Conservation (phyloP, 1,139 yeast genomes). For the Kodamaea suecica region DNA sequence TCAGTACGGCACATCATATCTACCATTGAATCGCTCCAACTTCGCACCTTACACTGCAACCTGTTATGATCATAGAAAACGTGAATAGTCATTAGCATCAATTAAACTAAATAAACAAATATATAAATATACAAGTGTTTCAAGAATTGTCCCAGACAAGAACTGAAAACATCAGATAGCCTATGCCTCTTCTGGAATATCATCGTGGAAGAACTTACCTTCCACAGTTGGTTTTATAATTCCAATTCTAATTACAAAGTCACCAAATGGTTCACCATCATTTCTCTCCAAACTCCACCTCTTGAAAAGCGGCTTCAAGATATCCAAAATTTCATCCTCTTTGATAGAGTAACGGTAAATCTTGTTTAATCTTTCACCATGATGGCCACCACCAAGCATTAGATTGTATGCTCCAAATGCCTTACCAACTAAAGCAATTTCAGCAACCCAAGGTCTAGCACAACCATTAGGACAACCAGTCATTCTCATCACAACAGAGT, state of each 20-base stretch:
- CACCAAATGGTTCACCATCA: constrained; percentile 95
- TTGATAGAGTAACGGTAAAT: constrained; percentile 83
- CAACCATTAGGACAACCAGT: constrained; percentile 99
- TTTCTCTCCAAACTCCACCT: constrained; percentile 90
- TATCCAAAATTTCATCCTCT: constrained; percentile 81
- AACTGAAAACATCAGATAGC: not conserved
- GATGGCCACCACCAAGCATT: constrained; percentile 95
- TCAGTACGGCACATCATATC: too few species aligned
- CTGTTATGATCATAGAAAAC: too few species aligned
- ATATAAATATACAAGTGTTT: not conserved
- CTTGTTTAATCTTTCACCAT: constrained; percentile 91
- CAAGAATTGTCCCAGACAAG: not conserved
- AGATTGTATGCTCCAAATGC: constrained; percentile 91
- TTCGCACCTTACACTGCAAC: too few species aligned
- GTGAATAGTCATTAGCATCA: constrained; percentile 1
- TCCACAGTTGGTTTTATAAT: constrained; percentile 84
- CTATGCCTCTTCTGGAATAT: constrained; percentile 75
- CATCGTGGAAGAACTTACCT: constrained; percentile 94
- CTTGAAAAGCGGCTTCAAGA: constrained; percentile 81
- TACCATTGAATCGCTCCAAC: too few species aligned
- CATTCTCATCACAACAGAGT: constrained; percentile 95
- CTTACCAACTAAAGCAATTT: constrained; percentile 92
- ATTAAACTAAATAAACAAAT: not conserved
- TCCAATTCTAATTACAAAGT: constrained; percentile 82
- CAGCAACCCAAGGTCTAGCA: constrained; percentile 98